These are phyloP conservation scores for Metschnikowia picachoensis DNA, from an alignment of 805 yeast genomes.

Conservation along the genomic window DNA sequence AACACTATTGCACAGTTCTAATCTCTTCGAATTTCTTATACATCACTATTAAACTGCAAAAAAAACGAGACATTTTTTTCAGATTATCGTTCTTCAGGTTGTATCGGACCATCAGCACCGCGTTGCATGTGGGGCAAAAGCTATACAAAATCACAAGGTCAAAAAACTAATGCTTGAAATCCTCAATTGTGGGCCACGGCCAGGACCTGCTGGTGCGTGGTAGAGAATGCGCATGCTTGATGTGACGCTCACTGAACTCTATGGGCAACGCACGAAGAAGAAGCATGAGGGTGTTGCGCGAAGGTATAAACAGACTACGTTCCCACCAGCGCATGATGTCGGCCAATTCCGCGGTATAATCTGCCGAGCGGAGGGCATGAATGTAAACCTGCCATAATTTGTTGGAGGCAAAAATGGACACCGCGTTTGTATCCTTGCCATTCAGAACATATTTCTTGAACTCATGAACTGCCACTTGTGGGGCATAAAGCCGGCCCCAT, in stretches of 20 bases:
- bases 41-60: no score
- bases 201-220: conserved; percentile 9
- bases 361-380: conserved; percentile 43
- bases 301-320: conserved; percentile 40
- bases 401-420: conserved; percentile 24
- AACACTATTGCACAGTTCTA: no score
- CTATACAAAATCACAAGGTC: no score
- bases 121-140: no score
- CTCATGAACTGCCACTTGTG: conserved; percentile 59
- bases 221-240: conserved; percentile 27
- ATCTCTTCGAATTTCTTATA: no score
- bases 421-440: conserved; percentile 1
- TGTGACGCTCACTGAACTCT: conserved; percentile 35
- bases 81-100: no score
- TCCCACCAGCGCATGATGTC: conserved; percentile 56
- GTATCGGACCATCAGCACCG: no score
- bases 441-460: conserved; percentile 41
- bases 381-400: conserved; percentile 53
- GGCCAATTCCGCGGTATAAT: conserved; percentile 46
- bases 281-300: conserved; percentile 34
- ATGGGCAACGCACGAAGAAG: conserved; percentile 37
- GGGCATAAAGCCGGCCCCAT: conserved; percentile 54
- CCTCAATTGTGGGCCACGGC: conserved; percentile 20
- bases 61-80: no score
- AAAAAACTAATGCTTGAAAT: not conserved